phyloP scores from a whole-genome alignment of 139 green algal species.

The Tetradesmus obliquus region DNA sequence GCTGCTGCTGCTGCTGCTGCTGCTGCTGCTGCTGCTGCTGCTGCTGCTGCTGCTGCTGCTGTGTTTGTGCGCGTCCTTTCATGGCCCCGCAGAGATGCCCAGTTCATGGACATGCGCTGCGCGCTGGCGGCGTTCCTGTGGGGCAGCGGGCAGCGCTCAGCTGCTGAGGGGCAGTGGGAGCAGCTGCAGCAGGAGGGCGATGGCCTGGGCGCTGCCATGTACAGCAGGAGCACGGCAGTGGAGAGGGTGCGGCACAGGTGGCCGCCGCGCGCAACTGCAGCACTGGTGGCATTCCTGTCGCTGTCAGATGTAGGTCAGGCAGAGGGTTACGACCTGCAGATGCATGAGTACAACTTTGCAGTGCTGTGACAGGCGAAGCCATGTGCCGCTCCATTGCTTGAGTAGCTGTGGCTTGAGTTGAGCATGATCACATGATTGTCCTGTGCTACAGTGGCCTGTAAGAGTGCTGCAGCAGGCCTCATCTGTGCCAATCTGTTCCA shows the following conservation, averaged over 20 bases:
- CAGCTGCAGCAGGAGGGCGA: conserved; percentile 58
- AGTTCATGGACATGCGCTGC: conserved; percentile 63
- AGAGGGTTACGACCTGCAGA: conserved; percentile 57
- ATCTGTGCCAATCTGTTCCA: too few species aligned
- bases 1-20: background rate
- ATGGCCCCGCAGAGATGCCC: conserved; percentile 49
- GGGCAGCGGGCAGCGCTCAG: conserved; percentile 44
- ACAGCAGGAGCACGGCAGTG: conserved; percentile 54
- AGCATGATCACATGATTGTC: background rate
- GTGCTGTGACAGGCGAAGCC: background rate
- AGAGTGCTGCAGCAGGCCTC: too few species aligned
- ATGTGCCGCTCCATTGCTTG: too few species aligned
- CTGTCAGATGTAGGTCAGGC: conserved; percentile 49
- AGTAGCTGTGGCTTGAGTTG: too few species aligned
- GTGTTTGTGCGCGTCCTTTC: background rate
- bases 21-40: background rate
- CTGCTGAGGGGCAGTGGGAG: conserved; percentile 65
- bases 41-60: background rate
- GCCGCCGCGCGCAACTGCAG: conserved; percentile 63
- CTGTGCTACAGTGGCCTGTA: background rate
- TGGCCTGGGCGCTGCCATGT: conserved; percentile 56
- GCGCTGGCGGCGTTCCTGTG: conserved; percentile 64
- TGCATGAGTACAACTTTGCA: conserved; percentile 42
- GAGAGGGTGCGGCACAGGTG: conserved; percentile 52
- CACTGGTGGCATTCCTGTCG: conserved; percentile 60